Evolutionary conservation across 2,329 filamentous ascomycete species (phyloP), one percentile per base, ranked within the genome.

Genomic region (Cytospora mali): DNA sequence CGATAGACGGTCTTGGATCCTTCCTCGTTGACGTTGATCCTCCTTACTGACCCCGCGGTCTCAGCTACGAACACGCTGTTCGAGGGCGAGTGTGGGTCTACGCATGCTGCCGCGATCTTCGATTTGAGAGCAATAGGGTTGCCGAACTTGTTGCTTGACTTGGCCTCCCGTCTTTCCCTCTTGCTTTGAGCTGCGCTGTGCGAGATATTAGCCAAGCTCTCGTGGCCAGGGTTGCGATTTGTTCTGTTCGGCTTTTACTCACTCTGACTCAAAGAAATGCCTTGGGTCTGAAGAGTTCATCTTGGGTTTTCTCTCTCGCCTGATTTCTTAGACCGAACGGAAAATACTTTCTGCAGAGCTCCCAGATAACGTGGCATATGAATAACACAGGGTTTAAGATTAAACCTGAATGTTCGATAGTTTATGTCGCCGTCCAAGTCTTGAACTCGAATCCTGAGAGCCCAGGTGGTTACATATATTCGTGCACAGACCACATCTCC

Each of bases 231-330:
- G 42, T 46, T 10, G n/a, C 21, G 7, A 18, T 27, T 6, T 33
- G 21, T 53, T 48, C 66, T 49, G 65, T 64, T 64, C 71, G 72
- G 21, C 39, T 53, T n/a, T 25, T 27, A 75, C 88, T 76, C 78
- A 95, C 92, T 93, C 90, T 31, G 93, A 96, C 76, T 97, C 91
- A 73, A 98, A 98, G 80, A 96, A 98, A 72, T 95, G 87, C 31
- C 90, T 88, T 57, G 88, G 84, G 71, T 96, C 86, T 56, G 85
- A 83, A 29, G 90, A 90, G 66, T 86, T 84, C 75, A 90, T 89
- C 80, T 85, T 88, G 66, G 7, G 4, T 46, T n/a, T 11, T 46
- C 13, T 53, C 28, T n/a, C 29, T 9, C 25, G 23, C 27, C 27
- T 13, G 27, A 25, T 2, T n/a, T 13, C 11, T 0, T 9, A 25